Conservation (phyloP, 164 flowering plant genomes). For the Santalum album region DNA sequence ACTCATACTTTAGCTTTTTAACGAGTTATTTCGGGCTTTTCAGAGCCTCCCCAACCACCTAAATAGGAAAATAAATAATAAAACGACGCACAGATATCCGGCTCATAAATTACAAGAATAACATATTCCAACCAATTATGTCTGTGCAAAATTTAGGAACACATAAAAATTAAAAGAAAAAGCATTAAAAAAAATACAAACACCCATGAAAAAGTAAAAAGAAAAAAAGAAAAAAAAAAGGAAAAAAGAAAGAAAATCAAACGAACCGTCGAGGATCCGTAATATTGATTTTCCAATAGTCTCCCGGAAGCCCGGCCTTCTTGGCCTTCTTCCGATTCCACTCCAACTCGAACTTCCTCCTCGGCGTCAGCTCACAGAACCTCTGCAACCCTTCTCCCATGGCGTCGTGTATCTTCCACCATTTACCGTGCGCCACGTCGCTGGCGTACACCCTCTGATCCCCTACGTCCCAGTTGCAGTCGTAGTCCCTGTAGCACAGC, state of each 20-base stretch:
- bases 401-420: constrained; percentile 82
- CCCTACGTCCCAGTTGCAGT: constrained; percentile 74
- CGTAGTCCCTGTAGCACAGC: constrained; percentile 89
- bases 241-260: constrained; percentile 5
- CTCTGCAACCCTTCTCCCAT: constrained; percentile 57
- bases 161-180: no score
- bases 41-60: no score
- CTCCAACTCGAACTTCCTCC: constrained; percentile 48
- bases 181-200: no score
- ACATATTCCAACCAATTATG: neutral
- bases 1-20: no score
- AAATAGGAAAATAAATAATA: no score
- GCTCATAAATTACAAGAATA: no score
- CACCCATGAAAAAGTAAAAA: neutral
- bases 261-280: constrained; percentile 65
- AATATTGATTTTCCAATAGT: constrained; percentile 67
- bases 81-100: no score
- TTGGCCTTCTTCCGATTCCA: constrained; percentile 56
- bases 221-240: neutral
- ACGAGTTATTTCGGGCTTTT: no score
- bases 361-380: constrained; percentile 40
- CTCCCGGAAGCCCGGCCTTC: constrained; percentile 29
- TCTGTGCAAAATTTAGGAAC: no score
- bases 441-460: constrained; percentile 75
- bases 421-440: constrained; percentile 67